Base-by-base conservation (phyloP, 2,329 filamentous ascomycete genomes). In the Lachnellula suecica region DNA sequence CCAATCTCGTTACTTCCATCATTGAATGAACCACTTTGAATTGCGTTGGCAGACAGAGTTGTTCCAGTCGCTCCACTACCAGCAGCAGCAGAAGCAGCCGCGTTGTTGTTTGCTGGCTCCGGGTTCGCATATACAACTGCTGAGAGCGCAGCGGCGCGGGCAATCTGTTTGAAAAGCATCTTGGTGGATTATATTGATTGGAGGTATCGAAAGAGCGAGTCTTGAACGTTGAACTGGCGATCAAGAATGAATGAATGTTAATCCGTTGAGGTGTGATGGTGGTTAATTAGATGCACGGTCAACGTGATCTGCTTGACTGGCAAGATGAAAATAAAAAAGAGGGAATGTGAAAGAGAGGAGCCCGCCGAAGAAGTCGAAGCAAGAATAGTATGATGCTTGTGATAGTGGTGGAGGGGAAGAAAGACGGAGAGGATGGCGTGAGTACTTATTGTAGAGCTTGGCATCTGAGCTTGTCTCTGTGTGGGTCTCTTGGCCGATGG, bases 291-390 rank as follows among this genome's bases (percentile, higher is more conserved):
- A 68, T 65, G 51, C 66, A 65, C 66, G 66, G 49, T 68, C 66
- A 65, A 68, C 66, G 66, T 63, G 65, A 67, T 67, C 66, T 66
- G 54, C 63, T 68, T 65, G 64, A 64, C 65, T 62, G 59, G 62
- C 61, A 66, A 68, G 63, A 59, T 54, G 52, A 58, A 59, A 58
- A 54, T 52, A 57, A 51, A 60, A 65, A 64, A 61, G 56, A 59
- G 55, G 52, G 61, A 57, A 62, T 25, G 27, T 59, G 59, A 62
- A 63, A 60, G 61, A 64, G 61, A 65, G 58, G 53, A 59, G 56
- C 58, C 62, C 60, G 57, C 60, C 60, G 51, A 47, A 55, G 38
- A 52, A 48, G 35, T 42, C 22, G 41, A 55, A 56, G 50, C 52
- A 57, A 53, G 47, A n/a, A 43, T 42, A 54, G 50, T 49, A 54